These are phyloP conservation scores for Graphiopsis chlorocephala DNA, from an alignment of 2,329 filamentous ascomycete genomes.

Conservation along the genomic window DNA sequence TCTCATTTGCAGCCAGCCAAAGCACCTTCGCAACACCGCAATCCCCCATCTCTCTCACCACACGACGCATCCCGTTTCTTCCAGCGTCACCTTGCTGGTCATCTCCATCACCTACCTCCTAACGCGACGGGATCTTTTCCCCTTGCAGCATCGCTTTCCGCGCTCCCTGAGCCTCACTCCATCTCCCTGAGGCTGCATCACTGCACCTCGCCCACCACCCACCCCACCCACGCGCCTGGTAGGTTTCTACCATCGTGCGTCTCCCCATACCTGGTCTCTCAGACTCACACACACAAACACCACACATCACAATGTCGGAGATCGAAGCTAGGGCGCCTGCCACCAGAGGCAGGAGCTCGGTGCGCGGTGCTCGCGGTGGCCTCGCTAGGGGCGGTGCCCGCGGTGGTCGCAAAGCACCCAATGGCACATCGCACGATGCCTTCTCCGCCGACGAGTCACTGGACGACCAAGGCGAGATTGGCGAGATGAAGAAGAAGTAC, in stretches of 20 bases:
- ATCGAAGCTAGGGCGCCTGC: conserved; percentile 79
- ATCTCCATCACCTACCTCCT: background rate
- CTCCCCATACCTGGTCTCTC: background rate
- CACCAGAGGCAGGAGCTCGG: conserved; percentile 83
- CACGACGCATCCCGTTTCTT: background rate
- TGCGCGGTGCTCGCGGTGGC: conserved; percentile 77
- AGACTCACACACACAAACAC: conserved; percentile 4
- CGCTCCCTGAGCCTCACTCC: conserved; percentile 11
- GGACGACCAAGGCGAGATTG: conserved; percentile 84
- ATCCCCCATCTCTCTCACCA: conserved; percentile 6
- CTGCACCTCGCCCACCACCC: conserved; percentile 9
- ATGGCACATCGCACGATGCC: conserved; percentile 56
- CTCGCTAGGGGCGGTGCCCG: conserved; percentile 54
- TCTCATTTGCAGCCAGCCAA: conserved; percentile 3
- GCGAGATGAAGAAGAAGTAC: conserved; percentile 88
- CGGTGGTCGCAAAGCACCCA: conserved; percentile 51
- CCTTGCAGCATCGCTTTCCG: conserved; percentile 6
- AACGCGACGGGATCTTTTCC: conserved; percentile 6
- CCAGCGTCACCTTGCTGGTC: background rate
- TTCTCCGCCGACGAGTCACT: conserved; percentile 58
- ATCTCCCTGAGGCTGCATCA: conserved; percentile 15
- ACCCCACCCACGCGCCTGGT: conserved; percentile 11
- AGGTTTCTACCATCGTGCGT: conserved; percentile 11
- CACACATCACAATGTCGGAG: conserved; percentile 74
- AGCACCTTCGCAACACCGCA: background rate